These are phyloP conservation scores for Chamaecyparis obtusa DNA, from an alignment of 75 land plant genomes.

Conservation along the genomic window DNA sequence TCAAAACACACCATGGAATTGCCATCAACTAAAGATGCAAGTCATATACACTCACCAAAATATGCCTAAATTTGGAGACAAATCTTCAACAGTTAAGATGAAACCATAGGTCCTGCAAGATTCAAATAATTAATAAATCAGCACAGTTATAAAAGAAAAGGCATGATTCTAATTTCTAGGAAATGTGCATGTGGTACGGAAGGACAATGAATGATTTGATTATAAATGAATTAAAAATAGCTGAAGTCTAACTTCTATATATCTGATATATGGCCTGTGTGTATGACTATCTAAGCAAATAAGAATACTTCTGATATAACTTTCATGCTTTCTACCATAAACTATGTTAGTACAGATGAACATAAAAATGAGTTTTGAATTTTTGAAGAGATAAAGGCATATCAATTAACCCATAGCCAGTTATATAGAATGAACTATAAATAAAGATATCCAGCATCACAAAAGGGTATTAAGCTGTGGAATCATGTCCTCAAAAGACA, in stretches of 20 bases:
- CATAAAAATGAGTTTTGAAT: neutral
- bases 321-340: neutral
- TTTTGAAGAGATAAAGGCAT: neutral
- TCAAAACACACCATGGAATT: neutral
- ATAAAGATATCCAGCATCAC: neutral
- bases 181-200: neutral
- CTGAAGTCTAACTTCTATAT: neutral
- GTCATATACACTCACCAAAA: constrained; percentile 57
- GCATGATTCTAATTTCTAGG: neutral
- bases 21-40: neutral
- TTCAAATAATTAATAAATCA: neutral
- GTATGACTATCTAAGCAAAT: neutral
- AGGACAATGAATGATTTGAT: neutral
- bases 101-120: constrained; percentile 93
- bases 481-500: neutral
- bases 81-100: constrained; percentile 75
- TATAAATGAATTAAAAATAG: neutral
- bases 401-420: neutral
- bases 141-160: neutral
- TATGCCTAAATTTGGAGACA: constrained; percentile 86
- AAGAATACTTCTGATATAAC: neutral
- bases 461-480: neutral
- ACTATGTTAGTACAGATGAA: neutral
- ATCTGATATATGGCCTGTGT: neutral
- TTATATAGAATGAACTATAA: neutral